These are phyloP conservation scores for Mucor velutinosus DNA, from an alignment of 371 early-diverging fungal genomes.

Conservation along the genomic window DNA sequence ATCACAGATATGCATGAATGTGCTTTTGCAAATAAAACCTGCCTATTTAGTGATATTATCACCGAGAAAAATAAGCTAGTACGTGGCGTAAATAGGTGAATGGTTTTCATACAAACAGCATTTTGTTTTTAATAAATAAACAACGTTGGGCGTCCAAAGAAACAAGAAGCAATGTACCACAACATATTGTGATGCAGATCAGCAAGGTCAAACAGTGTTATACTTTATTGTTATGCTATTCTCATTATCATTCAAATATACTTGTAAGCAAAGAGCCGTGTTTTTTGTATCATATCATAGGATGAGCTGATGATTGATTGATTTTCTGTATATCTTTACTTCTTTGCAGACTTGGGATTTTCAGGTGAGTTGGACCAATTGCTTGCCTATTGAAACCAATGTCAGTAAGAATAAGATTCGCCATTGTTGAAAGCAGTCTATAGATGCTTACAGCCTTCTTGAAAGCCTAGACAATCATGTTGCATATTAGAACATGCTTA, in stretches of 20 bases:
- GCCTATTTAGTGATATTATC: neutral
- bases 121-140: neutral
- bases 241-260: neutral
- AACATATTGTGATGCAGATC: neutral
- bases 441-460: slow-evolving; percentile 47
- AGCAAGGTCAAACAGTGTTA: neutral
- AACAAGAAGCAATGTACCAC: neutral
- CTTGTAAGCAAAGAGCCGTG: neutral
- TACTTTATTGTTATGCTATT: too few relatives aligned
- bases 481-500: neutral
- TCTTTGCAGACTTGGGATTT: slow-evolving; percentile 47
- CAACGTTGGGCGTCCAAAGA: neutral
- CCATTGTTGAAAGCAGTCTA: neutral
- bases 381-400: slow-evolving; percentile 11
- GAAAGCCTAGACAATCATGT: slow-evolving; percentile 37
- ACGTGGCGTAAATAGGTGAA: neutral
- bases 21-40: neutral
- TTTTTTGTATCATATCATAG: neutral
- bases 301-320: neutral
- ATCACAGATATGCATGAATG: neutral
- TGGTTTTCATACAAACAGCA: neutral
- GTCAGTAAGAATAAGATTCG: neutral
- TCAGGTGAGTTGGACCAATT: slow-evolving; percentile 33
- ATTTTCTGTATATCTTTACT: neutral
- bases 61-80: neutral